Base-by-base conservation (phyloP, 2,329 filamentous ascomycete genomes). In the Claviceps paspali region DNA sequence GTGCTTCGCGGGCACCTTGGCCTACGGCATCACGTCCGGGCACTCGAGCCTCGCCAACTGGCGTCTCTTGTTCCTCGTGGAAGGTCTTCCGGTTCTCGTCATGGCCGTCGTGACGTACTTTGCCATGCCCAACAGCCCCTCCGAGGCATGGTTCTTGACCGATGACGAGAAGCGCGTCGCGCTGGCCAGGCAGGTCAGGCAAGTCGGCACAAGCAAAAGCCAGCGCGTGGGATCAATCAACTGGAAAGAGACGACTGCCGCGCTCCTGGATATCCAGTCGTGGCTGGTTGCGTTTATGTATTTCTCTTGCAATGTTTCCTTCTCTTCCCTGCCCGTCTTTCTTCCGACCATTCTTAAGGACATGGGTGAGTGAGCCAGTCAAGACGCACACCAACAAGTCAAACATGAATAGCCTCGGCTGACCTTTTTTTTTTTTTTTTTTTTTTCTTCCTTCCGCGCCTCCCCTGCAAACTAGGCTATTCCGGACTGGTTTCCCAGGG, bases 1-100 rank as follows among this genome's bases (percentile, higher is more conserved):
- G 39, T 74, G 70, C 0, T 82, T 81, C 47, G 73, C 76, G 0
- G 73, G 77, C 3, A 76, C 73, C 2, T 57, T 79, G 11, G 76
- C 76, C 1, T 79, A 75, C 40, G 73, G 67, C 4, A 79, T 82
- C 51, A 76, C 74, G 8, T 69, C 70, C 19, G 68, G 70, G 10
- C 63, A 66, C 43, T 60, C 64, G 3, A 49, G 59, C 9, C 54
- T 82, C 29, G 66, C 72, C 6, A 72, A 66, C 40, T 85, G 80
- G 80, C 67, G 75, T 42, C 51, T 79, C 9, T 50, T 82, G 43
- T 76, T 79, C 51, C 58, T 81, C 4, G 69, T 81, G 5, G 57
- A 60, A 35, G 57, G 57, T 2, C 26, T 57, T 1, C 52, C 56
- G 1, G 55, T 57, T 1, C 32, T 58, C 17, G 8, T 54, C 12